Evolutionary conservation across 2,329 filamentous ascomycete genomes (phyloP), one percentile per base, ranked within the genome.

Genomic region (Drechslerella dactyloides): DNA sequence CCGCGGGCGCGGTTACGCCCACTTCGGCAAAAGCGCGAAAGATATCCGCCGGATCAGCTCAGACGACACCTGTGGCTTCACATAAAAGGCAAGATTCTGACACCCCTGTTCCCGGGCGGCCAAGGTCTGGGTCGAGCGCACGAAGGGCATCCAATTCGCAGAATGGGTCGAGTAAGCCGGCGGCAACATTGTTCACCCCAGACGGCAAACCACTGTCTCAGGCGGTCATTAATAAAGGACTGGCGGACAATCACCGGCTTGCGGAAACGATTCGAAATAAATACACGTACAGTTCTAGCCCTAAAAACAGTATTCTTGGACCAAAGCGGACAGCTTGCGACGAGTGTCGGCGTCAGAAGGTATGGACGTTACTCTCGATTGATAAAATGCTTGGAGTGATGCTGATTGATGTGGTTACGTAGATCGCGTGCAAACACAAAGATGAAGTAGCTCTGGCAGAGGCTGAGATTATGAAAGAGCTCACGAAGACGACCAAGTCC

Each of bases 321-420:
- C 60, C 72, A 11, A 74, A 72, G 23, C 53, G 72, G 13, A 74
- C 72, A 8, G 72, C 72, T 56, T 74, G 72, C 23, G 72, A 74
- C 59, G 72, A 73, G n/a, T 73, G 69, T 24, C 69, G 69, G 51
- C 69, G 69, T 35, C 69, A 73, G 51, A 73, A 73, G 69, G 69
- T 73, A 57, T 27, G 24, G 37, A 19, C 7, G 40, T 1, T 42
- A 40, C n/a, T 33, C 27, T 33, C 27, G 23, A 13, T 23, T 23
- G 46, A 23, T 48, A 24, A n/a, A 3, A 33, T 15, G 7, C 17
- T 54, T 30, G 6, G 17, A 33, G 2, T 15, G 7, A 7, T 30
- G 8, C 27, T 54, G 23, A 35, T 19, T 11, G 24, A 8, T 23
- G 24, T 19, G 30, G 6, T 19, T 11, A 35, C 33, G 1, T 42